Evolutionary conservation across 208 protist genomes (phyloP).

Genomic region (Leptomonas pyrrhocoris): DNA sequence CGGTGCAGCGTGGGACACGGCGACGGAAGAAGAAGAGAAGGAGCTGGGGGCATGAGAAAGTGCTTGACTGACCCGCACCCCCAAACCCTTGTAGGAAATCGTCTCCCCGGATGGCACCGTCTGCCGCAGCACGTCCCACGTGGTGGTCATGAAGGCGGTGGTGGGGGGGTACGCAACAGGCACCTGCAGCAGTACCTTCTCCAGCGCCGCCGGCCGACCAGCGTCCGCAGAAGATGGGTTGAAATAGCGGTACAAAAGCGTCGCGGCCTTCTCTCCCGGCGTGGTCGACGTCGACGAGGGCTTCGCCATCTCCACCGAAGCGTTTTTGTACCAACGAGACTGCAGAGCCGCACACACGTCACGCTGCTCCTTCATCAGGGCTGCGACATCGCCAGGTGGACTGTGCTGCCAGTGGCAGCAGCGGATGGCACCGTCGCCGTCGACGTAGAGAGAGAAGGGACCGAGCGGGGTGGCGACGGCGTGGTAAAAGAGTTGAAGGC

Average conservation of each 20-base stretch:
- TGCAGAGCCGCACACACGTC: conserved; percentile 26
- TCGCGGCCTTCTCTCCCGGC: conserved; percentile 26
- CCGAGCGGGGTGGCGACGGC: conserved; percentile 50
- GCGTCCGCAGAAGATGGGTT: conserved; percentile 18
- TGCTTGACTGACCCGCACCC: conserved; percentile 22
- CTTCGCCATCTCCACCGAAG: conserved; percentile 10
- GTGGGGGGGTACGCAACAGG: conserved; percentile 42
- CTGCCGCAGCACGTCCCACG: conserved; percentile 53
- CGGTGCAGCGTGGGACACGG: conserved; percentile 13
- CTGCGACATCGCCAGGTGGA: conserved; percentile 10
- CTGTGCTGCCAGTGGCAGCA: conserved; percentile 54
- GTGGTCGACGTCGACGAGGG: conserved; percentile 6
- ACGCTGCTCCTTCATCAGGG: conserved; percentile 24
- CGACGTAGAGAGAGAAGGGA: conserved; percentile 56
- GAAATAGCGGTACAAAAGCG: conserved; percentile 49
- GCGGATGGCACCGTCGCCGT: conserved; percentile 56
- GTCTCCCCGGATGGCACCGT: conserved; percentile 44
- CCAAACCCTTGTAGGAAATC: conserved; percentile 62
- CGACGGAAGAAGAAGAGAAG: background rate
- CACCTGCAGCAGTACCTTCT: conserved; percentile 44
- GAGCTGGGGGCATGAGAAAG: background rate
- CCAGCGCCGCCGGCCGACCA: conserved; percentile 23
- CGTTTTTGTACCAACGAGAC: conserved; percentile 33
- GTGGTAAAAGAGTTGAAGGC: conserved; percentile 47
- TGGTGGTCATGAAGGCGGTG: conserved; percentile 36